Percentiles rank a stretch among this genome's conserved stretches.
These are phyloP conservation scores for Cordyceps tenuipes DNA, from an alignment of 2,329 filamentous ascomycete genomes.

Conservation along the genomic window DNA sequence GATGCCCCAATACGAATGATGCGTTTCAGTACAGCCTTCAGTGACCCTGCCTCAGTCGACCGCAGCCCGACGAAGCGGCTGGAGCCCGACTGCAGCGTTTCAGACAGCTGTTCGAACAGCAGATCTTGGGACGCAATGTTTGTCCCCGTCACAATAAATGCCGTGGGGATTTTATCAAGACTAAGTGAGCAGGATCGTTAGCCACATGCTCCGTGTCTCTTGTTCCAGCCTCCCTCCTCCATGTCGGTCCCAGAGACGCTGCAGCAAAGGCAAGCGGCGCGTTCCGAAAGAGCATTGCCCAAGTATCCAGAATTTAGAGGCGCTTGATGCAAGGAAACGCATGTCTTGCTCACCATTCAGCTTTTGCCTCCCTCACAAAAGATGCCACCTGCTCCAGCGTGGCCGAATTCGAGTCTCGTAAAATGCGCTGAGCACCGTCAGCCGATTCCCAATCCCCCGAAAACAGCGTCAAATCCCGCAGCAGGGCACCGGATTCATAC, in stretches of 20 bases:
- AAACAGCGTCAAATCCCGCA: too few relatives aligned
- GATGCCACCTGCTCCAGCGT: slow-evolving; percentile 50
- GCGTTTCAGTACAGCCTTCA: slow-evolving; percentile 65
- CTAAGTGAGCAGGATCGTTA: slow-evolving; percentile 19
- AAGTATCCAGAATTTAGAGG: background rate
- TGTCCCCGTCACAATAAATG: slow-evolving; percentile 68
- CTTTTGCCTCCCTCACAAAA: slow-evolving; percentile 41
- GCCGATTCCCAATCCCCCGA: background rate
- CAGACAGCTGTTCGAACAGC: slow-evolving; percentile 62
- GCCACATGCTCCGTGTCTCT: slow-evolving; percentile 5
- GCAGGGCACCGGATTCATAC: slow-evolving; percentile 15
- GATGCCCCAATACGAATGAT: slow-evolving; percentile 60
- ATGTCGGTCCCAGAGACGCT: background rate
- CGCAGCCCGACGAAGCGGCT: slow-evolving; percentile 58
- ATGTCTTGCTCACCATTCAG: slow-evolving; percentile 22
- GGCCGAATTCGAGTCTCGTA: slow-evolving; percentile 52
- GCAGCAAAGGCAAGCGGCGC: background rate
- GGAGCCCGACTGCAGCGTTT: slow-evolving; percentile 38
- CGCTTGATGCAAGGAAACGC: background rate
- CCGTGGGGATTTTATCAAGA: slow-evolving; percentile 52
- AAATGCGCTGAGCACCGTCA: slow-evolving; percentile 35
- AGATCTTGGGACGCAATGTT: slow-evolving; percentile 68
- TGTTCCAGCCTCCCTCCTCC: background rate
- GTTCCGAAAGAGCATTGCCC: background rate
- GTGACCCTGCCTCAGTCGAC: slow-evolving; percentile 62